Conservation (phyloP, 345 rosid species). For the Excoecaria agallocha region DNA sequence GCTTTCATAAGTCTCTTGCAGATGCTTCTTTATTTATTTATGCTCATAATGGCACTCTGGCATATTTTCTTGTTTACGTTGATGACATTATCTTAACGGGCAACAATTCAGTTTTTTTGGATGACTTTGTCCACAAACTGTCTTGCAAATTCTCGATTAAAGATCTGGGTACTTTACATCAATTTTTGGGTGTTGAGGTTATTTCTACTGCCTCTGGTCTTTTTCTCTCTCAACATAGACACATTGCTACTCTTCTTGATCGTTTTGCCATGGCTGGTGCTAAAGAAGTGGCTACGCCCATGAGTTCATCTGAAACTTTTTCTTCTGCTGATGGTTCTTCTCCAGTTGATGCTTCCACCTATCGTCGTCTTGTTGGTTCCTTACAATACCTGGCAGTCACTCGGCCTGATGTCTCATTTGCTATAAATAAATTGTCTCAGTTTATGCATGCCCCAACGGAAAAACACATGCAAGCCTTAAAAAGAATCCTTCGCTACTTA, state of each 20-base stretch:
- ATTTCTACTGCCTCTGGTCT: background rate
- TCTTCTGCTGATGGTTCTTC: background rate
- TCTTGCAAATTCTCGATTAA: no score
- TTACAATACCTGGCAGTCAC: background rate
- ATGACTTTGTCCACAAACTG: background rate
- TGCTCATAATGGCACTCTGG: no score
- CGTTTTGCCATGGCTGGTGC: background rate
- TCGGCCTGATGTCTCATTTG: background rate
- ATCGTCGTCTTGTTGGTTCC: background rate
- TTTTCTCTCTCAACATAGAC: background rate
- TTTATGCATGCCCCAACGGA: no score
- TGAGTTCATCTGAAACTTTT: background rate
- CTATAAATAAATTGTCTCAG: background rate
- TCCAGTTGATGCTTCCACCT: background rate
- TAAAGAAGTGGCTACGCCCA: background rate
- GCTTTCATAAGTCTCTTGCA: no score
- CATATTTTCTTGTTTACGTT: no score
- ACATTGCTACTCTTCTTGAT: background rate
- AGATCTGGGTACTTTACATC: background rate
- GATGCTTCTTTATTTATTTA: no score
- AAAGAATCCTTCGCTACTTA: background rate
- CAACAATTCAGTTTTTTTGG: background rate
- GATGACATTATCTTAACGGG: background rate
- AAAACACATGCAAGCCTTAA: background rate
- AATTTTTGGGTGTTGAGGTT: background rate